Evolutionary conservation across 345 rosid genomes (phyloP), one percentile per base, ranked within the genome.

Genomic region (Syzygium oleosum): DNA sequence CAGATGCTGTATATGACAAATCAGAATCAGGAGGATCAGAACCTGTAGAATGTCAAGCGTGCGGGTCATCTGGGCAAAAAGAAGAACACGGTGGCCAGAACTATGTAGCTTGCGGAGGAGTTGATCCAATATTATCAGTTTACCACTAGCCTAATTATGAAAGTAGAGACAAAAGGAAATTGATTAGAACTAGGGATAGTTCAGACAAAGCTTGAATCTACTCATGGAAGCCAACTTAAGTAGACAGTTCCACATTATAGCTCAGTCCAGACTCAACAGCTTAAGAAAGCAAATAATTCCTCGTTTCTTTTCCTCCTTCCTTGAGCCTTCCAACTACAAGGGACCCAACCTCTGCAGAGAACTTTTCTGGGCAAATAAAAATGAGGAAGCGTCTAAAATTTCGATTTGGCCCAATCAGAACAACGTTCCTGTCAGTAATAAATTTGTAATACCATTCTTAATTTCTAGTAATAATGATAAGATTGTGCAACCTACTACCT

Each of bases 41-140:
- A 94, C 98, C 96, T 97, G 98, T 88, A 97, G 91, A 91, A 97
- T 95, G 90, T 97, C 99, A 46, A 97, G 98, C 54, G 98, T 96
- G 86, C 92, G 93, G 23, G 98, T 97, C 99, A 97, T 96, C 86
- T 97, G 99, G 85, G 98, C 94, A 94, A 97, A 97, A 29, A 97
- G 94, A 88, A 97, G 99, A 84, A 97, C 97, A 86, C 96, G 96
- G 84, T 94, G 96, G 80, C 98, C 96, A 86, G 93, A 91, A 85
- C 83, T 88, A 89, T 93, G 92, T 84, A 96, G 94, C 88, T 92
- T 95, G 88, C 88, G 77, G 54, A 97, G 98, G 56, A 97, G 90
- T 86, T 91, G 93, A 85, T 97, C 99, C 90, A 97, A 89, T 88
- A 96, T 92, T 87, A 94, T 88, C 85, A 97, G 95, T 92, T 96